Base-by-base conservation (phyloP, 257 asterid species). In the Fraxinus anomala region DNA sequence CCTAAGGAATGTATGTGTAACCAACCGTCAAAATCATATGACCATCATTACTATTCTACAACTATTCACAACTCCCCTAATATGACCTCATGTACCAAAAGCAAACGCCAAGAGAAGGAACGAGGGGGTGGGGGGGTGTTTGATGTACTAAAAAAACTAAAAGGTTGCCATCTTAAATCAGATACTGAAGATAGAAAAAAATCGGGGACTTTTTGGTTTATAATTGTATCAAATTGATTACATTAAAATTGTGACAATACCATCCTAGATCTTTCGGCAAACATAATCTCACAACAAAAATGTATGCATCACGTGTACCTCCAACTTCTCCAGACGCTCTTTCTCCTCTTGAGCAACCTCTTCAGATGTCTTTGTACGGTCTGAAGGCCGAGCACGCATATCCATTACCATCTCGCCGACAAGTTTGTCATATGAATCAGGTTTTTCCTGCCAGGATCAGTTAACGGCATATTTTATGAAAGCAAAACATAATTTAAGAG, bases 271-370 rank as follows among this genome's bases (percentile, higher is more conserved):
- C 23, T 37, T 49, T n/a, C 9, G 1, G 30, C 66, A 54, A 5
- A 47, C 63, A 70, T 33, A 66, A n/a, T 16, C 30, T 54, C 12
- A 31, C 21, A 63, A 23, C 21, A 73, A 23, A 79, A 73, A 14
- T 42, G 51, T 40, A 31, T 51, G 13, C 51, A 17, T 17, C 8
- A 6, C 4, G 4, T 63, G 21, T 86, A 96, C 99, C 98, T 96
- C 99, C 89, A 96, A 83, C 69, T 74, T 28, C 86, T 96, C 98
- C 59, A 96, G 83, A 33, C 88, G 97, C 81, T 92, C 99, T 89
- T 92, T 96, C 92, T 96, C 99, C 81, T 89, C 99, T 82, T 92
- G 97, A 4, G 97, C 99, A 75, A 92, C 80, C 82, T 96, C 99
- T 88, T 95, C 99, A 44, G 95, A 92, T 54, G 97, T 80, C 89